Base-by-base conservation (phyloP, 768 basidiomycete genomes). In the Agaricus blazei region DNA sequence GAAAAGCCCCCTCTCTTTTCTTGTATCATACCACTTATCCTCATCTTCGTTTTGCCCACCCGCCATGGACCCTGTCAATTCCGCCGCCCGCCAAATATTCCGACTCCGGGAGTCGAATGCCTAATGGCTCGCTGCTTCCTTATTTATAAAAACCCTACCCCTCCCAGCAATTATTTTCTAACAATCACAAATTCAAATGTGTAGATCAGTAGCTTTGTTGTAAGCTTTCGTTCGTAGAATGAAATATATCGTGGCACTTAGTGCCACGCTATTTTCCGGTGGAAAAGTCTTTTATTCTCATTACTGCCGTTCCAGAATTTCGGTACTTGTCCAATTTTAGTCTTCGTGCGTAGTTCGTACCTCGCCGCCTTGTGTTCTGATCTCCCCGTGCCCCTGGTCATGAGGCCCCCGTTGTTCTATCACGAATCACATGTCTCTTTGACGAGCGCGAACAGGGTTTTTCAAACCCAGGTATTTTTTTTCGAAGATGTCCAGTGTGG, bases 161-260 rank as follows among this genome's bases (percentile, higher is more conserved):
- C n/a, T 37, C 7, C 19, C 26, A 38, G 26, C 42, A 14, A 31
- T 49, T 36, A 42, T 43, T 56, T 44, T 49, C 49, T 56, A 37
- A 11, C 34, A 12, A 49, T 31, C 36, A 50, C 54, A 56, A 19
- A 49, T 40, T 31, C 12, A 28, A n/a, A 28, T 27, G 48, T 48
- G 47, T 55, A 56, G 14, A 34, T 55, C 48, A 43, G 26, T 47
- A 37, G 44, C 37, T 44, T 54, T 49, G 40, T 50, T 56, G 47
- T 56, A 37, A 31, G 54, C 41, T 56, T 55, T 56, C 24, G 48
- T 56, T 56, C 48, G 23, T 11, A 9, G 34, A 37, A 44, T 44
- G 4, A 31, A 56, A 44, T 56, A 56, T 56, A 50, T 50, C 48
- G 48, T 50, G 54, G 15, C 26, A 8, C 3, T 14, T 49, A 23